Evolutionary conservation across 176 grass and related monocot species (phyloP).

Genomic region (Oryza meyeriana): DNA sequence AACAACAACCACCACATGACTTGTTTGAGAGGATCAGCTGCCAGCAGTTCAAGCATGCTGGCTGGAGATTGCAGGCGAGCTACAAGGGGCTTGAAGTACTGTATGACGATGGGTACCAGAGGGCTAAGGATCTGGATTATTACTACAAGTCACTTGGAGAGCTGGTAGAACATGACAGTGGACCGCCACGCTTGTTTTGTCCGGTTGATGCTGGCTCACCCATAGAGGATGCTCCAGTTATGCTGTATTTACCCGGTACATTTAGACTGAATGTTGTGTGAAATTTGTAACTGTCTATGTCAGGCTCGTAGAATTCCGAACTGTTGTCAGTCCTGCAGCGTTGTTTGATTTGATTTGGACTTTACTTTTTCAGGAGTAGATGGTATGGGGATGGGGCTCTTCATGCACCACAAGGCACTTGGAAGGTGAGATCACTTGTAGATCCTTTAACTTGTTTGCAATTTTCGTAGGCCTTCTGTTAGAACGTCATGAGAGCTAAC

Average conservation of each 20-base stretch:
- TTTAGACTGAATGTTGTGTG: neutral
- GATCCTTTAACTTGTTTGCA: neutral
- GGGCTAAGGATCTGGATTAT: constrained; percentile 29
- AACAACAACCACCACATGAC: neutral
- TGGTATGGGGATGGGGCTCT: constrained; percentile 65
- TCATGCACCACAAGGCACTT: constrained; percentile 77
- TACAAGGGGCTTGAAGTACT: constrained; percentile 55
- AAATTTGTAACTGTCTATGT: neutral
- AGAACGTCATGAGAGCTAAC: neutral
- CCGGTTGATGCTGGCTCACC: constrained; percentile 11
- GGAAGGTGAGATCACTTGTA: constrained; percentile 43
- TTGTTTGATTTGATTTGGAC: neutral
- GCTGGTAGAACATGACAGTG: constrained; percentile 45
- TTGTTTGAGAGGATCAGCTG: neutral
- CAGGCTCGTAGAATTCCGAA: neutral
- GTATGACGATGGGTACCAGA: constrained; percentile 62
- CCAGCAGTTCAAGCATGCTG: constrained; percentile 3
- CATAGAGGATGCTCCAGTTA: constrained; percentile 46
- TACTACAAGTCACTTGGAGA: constrained; percentile 43
- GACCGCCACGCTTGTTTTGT: constrained; percentile 53
- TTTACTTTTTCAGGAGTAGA: constrained; percentile 37
- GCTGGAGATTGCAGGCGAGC: constrained; percentile 36
- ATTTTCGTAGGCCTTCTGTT: neutral
- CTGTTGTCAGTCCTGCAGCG: neutral
- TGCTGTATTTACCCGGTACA: constrained; percentile 68